These are phyloP conservation scores for Cladobotryum protrusum DNA, from an alignment of 2,329 filamentous ascomycete genomes.

Conservation along the genomic window DNA sequence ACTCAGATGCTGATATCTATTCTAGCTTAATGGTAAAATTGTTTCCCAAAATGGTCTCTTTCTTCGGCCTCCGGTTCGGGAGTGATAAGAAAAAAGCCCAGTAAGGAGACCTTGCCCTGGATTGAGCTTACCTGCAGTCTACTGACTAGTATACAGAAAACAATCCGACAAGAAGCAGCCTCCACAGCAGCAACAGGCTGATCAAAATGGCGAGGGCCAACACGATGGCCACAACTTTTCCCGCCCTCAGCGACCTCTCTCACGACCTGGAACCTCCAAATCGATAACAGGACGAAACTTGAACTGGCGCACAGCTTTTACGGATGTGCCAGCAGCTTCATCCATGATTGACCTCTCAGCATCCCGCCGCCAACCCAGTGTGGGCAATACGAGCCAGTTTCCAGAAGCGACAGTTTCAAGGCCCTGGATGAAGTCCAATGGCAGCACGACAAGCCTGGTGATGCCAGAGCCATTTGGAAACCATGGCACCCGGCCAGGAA, in stretches of 20 bases:
- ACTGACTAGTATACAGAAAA: constrained; percentile 13
- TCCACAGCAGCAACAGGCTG: constrained; percentile 17
- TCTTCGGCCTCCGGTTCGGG: constrained; percentile 52
- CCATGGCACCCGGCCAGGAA: constrained; percentile 23
- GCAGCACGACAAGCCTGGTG: constrained; percentile 30
- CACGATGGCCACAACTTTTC: constrained; percentile 32
- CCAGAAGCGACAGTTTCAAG: constrained; percentile 34
- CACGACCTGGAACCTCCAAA: constrained; percentile 37
- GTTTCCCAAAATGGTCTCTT: constrained; percentile 45
- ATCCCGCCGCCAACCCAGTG: constrained; percentile 23
- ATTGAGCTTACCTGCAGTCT: neutral
- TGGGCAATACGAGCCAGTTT: constrained; percentile 25
- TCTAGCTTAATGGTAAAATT: neutral
- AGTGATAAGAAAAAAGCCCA: constrained; percentile 52
- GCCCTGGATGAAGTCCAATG: constrained; percentile 21
- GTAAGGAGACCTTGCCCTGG: constrained; percentile 23
- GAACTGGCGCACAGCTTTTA: constrained; percentile 30
- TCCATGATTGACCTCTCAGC: constrained; percentile 41
- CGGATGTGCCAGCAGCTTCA: constrained; percentile 30
- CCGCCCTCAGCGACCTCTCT: constrained; percentile 27
- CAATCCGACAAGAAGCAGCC: constrained; percentile 15
- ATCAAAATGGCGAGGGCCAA: constrained; percentile 31
- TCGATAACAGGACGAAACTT: constrained; percentile 15
- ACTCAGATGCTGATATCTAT: neutral
- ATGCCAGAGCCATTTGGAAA: constrained; percentile 26